Evolutionary conservation across 2,329 filamentous ascomycete genomes (phyloP), one percentile per base, ranked within the genome.

Genomic region (Aspergillus sp.): DNA sequence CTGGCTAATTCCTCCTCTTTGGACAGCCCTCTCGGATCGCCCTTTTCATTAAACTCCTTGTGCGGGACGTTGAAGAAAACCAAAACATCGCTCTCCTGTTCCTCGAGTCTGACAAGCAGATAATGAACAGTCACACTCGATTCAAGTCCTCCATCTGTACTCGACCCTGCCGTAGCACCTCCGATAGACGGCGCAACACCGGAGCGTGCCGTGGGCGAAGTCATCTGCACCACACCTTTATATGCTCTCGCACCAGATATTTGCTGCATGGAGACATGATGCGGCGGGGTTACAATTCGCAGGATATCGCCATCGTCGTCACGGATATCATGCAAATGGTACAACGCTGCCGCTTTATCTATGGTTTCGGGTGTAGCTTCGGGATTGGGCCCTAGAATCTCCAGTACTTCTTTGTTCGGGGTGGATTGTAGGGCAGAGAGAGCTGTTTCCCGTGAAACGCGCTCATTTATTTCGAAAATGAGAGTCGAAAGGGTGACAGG

Each of bases 1-100:
- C 66, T 64, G 9, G 71, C 77, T 48, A 71, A 44, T 66, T 77
- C 85, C 69, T 89, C 86, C 70, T 90, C 88, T 39, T 88, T 83
- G 6, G 83, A 84, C 66, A 88, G 82, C 52, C 87, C 88, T 67
- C 90, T 87, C 62, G 90, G 76, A 73, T 85, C 82, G 4, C 87
- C 89, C 68, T 84, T 82, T 70, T 84, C 87, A 15, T 87, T 87
- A 56, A 93, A 85, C 33, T 91, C 87, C 8, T 88, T 87, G 73
- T 95, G 89, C 27, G 93, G 93, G 48, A 96, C 90, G 75, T 96
- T 97, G 70, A 96, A 85, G 41, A 90, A 90, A 61, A 96, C 86
- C 47, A 96, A 79, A 40, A 98, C 78, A 74, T 98, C 93, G 1
- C 93, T 93, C 57, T 80, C 81, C 70, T 92, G 82, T 67, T 84